Evolutionary conservation across 2,329 filamentous ascomycete species (phyloP), one percentile per base, ranked within the genome.

Genomic region (Thelonectria rubi): DNA sequence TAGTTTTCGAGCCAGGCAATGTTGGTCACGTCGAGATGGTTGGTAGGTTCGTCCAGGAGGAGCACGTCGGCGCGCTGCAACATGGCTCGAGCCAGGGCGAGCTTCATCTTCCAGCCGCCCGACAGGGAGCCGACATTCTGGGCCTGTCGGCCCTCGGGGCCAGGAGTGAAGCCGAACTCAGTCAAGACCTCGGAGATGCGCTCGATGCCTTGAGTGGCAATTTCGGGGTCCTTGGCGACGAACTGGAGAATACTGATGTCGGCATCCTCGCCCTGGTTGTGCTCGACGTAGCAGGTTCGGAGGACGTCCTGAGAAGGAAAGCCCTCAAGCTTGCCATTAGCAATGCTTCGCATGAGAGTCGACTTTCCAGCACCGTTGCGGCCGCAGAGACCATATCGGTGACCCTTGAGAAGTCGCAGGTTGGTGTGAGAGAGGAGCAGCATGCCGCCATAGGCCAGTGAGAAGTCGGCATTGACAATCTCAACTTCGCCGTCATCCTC

Each of bases 41-140:
- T 99, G 72, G 95, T 99, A 78, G 95, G 95, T 86, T 99, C 95
- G 85, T 99, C 95, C 60, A 99, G 88, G 53, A 99, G 84, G 60
- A 99, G 86, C 52, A 99, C 94, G 76, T 99, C 95, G n/a, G 95
- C 94, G 74, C 90, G 91, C 84, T 95, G 92, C 73, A 99, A 86
- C 94, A 99, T 98, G 66, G 95, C 95, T 73, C 95, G 88, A 54
- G 95, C 95, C 77, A 99, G 81, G 68, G 95, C 95, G 64, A 99
- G 83, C 88, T 99, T 99, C 95, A 99, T 99, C 87, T 98, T 98
- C 95, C 95, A 99, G 76, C 95, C 95, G 80, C 95, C 95, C 45
- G 95, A 98, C 37, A 99, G 81, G 18, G 94, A 97, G 70, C 95
- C 95, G 61, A 99, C 95, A 72, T 91, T 92, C 76, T 97, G 88